Percentiles rank a stretch among this genome's conserved stretches.
phyloP scores from a whole-genome alignment of 805 yeast genomes.

The Maudiozyma barnettii region DNA sequence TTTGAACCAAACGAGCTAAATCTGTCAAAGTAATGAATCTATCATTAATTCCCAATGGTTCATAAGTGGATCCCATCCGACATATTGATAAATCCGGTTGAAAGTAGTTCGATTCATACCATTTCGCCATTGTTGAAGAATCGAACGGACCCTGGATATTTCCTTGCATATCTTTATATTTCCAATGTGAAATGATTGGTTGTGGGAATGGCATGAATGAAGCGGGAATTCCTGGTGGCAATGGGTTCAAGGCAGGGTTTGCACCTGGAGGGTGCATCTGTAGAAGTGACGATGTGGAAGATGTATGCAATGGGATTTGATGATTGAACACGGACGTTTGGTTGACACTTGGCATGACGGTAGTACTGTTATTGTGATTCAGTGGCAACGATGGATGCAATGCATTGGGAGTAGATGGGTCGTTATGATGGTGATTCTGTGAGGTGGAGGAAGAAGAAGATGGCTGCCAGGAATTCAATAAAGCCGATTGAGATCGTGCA shows the following conservation, averaged over 20 bases:
- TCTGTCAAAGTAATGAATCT: constrained; percentile 21
- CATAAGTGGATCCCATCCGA: constrained; percentile 31
- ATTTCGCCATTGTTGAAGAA: constrained; percentile 65
- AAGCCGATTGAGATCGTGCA: background rate
- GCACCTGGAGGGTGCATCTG: background rate
- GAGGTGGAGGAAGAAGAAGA: too few species aligned
- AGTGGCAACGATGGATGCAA: background rate
- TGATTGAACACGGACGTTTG: background rate
- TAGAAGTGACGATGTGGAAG: background rate
- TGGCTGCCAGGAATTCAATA: background rate
- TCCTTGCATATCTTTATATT: constrained; percentile 62
- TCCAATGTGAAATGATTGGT: constrained; percentile 48
- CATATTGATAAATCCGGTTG: constrained; percentile 47
- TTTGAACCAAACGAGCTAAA: constrained; percentile 15
- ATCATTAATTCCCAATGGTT: constrained; percentile 24
- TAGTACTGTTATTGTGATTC: background rate
- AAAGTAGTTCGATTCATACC: constrained; percentile 62
- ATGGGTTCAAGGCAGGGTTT: background rate
- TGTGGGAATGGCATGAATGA: background rate
- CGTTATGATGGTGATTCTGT: background rate
- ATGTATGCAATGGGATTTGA: background rate
- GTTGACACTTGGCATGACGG: background rate
- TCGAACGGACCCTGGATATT: constrained; percentile 79
- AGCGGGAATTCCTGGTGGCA: constrained; percentile 2
- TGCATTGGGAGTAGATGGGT: background rate